Evolutionary conservation across 768 basidiomycete genomes (phyloP).

Genomic region (Leccinum uliginosum): DNA sequence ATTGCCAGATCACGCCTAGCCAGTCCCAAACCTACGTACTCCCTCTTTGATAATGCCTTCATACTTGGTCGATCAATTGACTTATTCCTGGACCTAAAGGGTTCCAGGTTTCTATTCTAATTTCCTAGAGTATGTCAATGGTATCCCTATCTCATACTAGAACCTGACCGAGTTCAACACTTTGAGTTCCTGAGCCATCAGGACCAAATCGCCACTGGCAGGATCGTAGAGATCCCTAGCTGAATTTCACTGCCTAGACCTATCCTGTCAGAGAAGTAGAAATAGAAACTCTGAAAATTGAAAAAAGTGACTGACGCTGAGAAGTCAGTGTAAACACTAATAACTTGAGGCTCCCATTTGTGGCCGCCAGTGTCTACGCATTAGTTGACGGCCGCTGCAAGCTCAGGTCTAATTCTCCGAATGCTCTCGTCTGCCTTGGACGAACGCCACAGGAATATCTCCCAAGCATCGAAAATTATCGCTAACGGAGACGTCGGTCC

Average conservation of each 20-base stretch:
- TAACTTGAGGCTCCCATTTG: conserved; percentile 87
- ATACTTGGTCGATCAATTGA: too few relatives aligned
- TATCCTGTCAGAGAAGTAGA: background rate
- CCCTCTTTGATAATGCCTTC: too few relatives aligned
- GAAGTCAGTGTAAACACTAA: conserved; percentile 83
- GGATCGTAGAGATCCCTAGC: conserved; percentile 90
- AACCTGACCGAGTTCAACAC: conserved; percentile 90
- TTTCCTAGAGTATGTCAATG: conserved; percentile 87
- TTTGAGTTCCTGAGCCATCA: conserved; percentile 88
- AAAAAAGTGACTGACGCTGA: conserved; percentile 52
- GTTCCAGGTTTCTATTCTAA: too few relatives aligned
- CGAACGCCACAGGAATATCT: conserved; percentile 76
- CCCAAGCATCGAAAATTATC: conserved; percentile 89
- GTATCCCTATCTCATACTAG: conserved; percentile 91
- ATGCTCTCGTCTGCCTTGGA: conserved; percentile 94
- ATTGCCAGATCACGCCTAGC: too few relatives aligned
- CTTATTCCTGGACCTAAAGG: too few relatives aligned
- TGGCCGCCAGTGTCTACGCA: conserved; percentile 92
- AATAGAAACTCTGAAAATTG: too few relatives aligned
- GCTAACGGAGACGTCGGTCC: conserved; percentile 91
- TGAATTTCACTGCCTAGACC: conserved; percentile 89
- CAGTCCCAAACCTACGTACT: too few relatives aligned
- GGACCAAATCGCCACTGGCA: conserved; percentile 83
- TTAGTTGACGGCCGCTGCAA: conserved; percentile 82
- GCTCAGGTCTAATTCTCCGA: conserved; percentile 79